phyloP scores from a whole-genome alignment of 495 filamentous ascomycete species.

The Xylaria acuta region DNA sequence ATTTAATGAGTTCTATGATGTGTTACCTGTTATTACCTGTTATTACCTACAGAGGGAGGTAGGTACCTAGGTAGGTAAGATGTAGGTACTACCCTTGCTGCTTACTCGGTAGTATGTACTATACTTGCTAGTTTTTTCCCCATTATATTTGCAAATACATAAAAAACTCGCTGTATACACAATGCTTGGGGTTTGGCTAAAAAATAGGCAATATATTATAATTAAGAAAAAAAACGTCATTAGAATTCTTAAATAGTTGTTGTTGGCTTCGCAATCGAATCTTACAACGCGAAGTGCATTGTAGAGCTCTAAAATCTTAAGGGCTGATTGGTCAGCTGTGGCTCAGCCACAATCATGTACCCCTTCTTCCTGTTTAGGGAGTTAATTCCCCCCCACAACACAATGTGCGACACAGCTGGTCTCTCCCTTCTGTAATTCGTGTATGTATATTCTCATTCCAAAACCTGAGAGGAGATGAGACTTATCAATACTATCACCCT shows the following conservation, averaged over 20 bases:
- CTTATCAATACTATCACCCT: slow-evolving; percentile 15
- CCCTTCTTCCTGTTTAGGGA: not conserved
- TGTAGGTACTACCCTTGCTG: too few relatives aligned
- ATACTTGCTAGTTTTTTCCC: not conserved
- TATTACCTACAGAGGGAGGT: too few relatives aligned
- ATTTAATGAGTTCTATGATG: too few relatives aligned
- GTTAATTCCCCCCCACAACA: not conserved
- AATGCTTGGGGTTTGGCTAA: too few relatives aligned
- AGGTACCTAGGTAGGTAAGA: too few relatives aligned
- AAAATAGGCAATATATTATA: not conserved
- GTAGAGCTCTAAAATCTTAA: not conserved
- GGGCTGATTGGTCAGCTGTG: slow-evolving; percentile 7
- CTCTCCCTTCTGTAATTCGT: not conserved
- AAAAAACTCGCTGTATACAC: not conserved
- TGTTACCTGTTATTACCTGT: too few relatives aligned
- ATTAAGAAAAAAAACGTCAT: not conserved
- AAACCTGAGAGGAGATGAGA: slow-evolving; percentile 12
- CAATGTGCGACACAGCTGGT: not conserved
- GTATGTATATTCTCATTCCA: not conserved
- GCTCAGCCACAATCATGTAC: not conserved
- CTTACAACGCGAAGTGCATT: not conserved
- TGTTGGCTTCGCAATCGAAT: not conserved
- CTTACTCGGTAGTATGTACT: too few relatives aligned
- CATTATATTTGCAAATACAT: not conserved
- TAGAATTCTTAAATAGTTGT: not conserved